Evolutionary conservation across 2,329 filamentous ascomycete genomes (phyloP).

Genomic region (Penicillium fuscoglaucum): DNA sequence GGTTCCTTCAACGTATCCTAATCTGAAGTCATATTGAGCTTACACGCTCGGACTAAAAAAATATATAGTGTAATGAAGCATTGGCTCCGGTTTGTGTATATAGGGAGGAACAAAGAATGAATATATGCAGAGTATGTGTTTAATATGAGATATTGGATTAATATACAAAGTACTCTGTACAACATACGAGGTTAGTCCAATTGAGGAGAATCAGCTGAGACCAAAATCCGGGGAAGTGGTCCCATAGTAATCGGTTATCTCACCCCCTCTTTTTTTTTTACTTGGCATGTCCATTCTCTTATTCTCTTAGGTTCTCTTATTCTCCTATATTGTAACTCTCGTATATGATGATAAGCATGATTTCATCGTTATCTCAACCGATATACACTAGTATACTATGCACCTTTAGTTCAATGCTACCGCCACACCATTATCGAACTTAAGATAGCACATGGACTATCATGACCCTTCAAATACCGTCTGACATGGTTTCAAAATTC

Average conservation of each 20-base stretch:
- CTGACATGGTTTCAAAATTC: background rate
- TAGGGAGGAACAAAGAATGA: background rate
- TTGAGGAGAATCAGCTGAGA: constrained; percentile 11
- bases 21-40: background rate
- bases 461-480: background rate
- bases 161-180: background rate
- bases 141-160: background rate
- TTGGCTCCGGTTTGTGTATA: background rate
- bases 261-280: constrained; percentile 5
- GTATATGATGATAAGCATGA: constrained; percentile 5
- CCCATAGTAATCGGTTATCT: constrained; percentile 4
- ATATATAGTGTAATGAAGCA: background rate
- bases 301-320: no score
- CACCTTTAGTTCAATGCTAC: no score
- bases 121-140: background rate
- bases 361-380: constrained; percentile 12
- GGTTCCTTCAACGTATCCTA: background rate
- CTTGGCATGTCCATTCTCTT: background rate
- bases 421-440: background rate
- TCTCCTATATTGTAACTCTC: no score
- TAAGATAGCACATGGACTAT: background rate
- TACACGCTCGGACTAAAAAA: background rate
- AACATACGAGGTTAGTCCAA: background rate
- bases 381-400: background rate
- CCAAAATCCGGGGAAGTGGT: constrained; percentile 26